Evolutionary conservation across 1,284 basidiomycete genomes (phyloP).

Genomic region (Moesziomyces globuligerus): DNA sequence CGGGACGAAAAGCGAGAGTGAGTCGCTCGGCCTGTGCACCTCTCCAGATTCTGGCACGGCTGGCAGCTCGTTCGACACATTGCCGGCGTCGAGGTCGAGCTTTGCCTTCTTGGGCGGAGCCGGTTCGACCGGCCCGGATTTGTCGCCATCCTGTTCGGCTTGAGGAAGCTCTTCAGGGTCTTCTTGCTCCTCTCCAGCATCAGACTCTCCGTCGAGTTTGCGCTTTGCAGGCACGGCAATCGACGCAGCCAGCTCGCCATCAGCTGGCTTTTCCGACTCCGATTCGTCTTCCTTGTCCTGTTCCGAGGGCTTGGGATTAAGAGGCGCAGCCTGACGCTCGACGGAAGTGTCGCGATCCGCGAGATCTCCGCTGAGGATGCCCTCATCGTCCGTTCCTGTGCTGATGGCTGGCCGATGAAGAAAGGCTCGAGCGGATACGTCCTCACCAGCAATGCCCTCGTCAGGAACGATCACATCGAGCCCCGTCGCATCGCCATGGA

Average conservation of each 20-base stretch:
- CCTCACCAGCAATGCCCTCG: neutral
- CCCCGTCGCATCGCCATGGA: neutral
- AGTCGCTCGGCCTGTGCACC: neutral
- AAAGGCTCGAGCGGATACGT: neutral
- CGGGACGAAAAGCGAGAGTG: neutral
- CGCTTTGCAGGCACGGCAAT: neutral
- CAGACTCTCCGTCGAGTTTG: neutral
- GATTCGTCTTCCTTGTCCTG: neutral
- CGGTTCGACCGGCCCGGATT: neutral
- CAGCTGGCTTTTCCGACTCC: neutral
- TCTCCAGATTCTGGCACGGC: neutral
- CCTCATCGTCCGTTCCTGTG: conserved; percentile 18
- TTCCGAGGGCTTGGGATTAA: neutral
- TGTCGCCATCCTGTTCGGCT: neutral
- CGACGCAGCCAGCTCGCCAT: neutral
- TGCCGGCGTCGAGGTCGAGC: neutral
- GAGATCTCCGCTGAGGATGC: conserved; percentile 38
- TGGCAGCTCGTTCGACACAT: neutral
- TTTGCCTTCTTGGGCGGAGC: neutral
- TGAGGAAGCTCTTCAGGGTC: neutral
- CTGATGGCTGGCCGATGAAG: neutral
- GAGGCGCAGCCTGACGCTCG: conserved; percentile 17
- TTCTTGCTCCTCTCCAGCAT: neutral
- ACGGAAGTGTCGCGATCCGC: conserved; percentile 34
- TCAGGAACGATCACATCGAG: neutral